Percentiles rank a stretch among this genome's conserved stretches.
Evolutionary conservation across 202 grass and related monocot species (phyloP).

Genomic region (Dendrocalamus latiflorus): DNA sequence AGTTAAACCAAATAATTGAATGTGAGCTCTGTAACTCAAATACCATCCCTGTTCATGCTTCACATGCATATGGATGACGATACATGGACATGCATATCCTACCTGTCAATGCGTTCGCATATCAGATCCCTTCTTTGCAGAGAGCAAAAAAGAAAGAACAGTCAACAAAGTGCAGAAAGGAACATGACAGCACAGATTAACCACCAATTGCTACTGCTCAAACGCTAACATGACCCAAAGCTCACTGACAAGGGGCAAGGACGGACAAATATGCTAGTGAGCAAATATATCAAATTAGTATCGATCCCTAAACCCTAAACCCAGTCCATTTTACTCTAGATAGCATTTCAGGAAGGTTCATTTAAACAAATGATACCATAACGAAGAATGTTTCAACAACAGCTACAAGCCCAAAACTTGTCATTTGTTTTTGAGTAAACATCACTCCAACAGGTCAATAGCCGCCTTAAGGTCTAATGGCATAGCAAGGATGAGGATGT

Average conservation of each 20-base stretch:
- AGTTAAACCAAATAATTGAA: slow-evolving; percentile 22
- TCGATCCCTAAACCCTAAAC: not conserved
- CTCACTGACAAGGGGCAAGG: not conserved
- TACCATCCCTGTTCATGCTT: slow-evolving; percentile 43
- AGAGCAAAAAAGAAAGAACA: not conserved
- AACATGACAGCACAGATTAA: not conserved
- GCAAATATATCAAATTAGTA: not conserved
- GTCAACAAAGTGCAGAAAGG: not conserved
- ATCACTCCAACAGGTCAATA: not conserved
- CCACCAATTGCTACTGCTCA: not conserved
- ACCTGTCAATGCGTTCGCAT: slow-evolving; percentile 36
- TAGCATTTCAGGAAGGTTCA: not conserved
- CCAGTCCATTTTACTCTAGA: not conserved
- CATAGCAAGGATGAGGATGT: not conserved
- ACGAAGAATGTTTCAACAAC: not conserved
- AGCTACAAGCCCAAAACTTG: not conserved
- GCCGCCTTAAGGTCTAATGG: not conserved
- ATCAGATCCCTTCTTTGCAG: slow-evolving; percentile 35
- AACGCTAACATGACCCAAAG: not conserved
- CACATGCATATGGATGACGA: slow-evolving; percentile 38
- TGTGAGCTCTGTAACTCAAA: slow-evolving; percentile 28
- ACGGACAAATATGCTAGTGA: not conserved
- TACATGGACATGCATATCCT: slow-evolving; percentile 41
- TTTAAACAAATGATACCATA: not conserved
- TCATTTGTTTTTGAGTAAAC: not conserved